phyloP scores from a whole-genome alignment of 2,329 filamentous ascomycete species.

The Aureobasidium sp. region DNA sequence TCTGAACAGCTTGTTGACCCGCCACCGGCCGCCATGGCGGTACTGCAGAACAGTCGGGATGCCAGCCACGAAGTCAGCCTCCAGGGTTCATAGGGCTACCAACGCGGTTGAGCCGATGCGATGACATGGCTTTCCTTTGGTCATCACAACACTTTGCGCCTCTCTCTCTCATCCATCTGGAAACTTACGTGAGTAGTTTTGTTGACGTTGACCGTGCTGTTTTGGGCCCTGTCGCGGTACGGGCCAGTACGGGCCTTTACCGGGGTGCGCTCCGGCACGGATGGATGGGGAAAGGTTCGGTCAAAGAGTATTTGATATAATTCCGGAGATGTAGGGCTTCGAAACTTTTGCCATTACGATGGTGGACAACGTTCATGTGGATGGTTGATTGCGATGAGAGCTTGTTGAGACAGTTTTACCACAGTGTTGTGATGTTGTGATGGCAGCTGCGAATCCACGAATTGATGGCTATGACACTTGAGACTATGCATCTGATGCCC shows the following conservation, averaged over 20 bases:
- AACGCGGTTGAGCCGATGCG: not conserved
- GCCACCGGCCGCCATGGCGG: not conserved
- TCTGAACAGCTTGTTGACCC: not conserved
- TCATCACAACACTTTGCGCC: not conserved
- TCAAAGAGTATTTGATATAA: constrained; percentile 9
- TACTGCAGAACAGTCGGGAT: not conserved
- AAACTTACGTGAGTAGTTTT: not conserved
- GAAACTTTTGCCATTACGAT: not conserved
- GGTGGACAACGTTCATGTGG: not conserved
- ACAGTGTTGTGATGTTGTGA: constrained; percentile 2
- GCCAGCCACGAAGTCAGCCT: not conserved
- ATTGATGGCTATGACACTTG: too few species aligned
- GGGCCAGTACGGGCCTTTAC: not conserved
- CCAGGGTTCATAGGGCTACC: not conserved
- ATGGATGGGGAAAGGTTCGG: not conserved
- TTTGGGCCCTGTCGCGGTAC: constrained; percentile 5
- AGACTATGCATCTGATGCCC: too few species aligned
- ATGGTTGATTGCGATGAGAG: not conserved
- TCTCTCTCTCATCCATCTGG: not conserved
- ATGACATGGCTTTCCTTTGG: not conserved
- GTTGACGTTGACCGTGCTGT: not conserved
- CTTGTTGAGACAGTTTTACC: not conserved
- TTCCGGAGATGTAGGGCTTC: not conserved
- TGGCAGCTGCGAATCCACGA: not conserved
- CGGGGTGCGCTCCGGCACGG: not conserved